Base-by-base conservation (phyloP, 371 early-diverging fungal genomes). In the Blakeslea trispora region DNA sequence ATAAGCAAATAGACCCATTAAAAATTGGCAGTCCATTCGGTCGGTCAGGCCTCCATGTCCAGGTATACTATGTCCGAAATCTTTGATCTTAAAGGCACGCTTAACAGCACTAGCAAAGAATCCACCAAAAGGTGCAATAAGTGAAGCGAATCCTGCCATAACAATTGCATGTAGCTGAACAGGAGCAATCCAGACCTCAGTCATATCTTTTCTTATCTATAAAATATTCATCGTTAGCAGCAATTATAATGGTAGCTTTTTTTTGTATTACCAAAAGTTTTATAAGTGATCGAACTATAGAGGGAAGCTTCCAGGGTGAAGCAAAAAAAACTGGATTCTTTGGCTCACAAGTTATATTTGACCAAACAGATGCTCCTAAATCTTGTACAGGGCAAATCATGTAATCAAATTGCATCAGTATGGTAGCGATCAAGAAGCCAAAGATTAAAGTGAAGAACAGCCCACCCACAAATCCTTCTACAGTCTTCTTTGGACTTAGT, bases 31-130 rank as follows among this genome's bases (percentile, higher is more conserved):
- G 63, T 98, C 98, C 86, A 99, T 93, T 34, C 99, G 88, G 72
- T 99, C 99, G 0, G 98, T 95, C 56, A 99, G 77, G 11, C 99
- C 99, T 55, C 99, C 99, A 63, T 98, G 97, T 13, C 97, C 98
- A 2, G 99, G 99, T 64, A 99, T 99, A 49, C 91, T 89, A 59
- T 94, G 87, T 13, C 96, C 95, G 72, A 99, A 99, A 70, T 99
- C 99, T 71, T 99, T 99, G 69, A 98, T 89, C 53, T 96, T 93
- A 80, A 97, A 98, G 1, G 98, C 97, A 34, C 99, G 84, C 79
- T 99, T 99, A 32, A 95, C 89, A 9, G 95, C 99, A 64, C 94
- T 94, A 10, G 99, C 99, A 79, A 99, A 96, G 84, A 99, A 99
- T 5, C 99, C 99, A 45, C 98, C 97, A 79, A 99, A 98, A 9